Conservation (phyloP, 257 asterid species). For the Verbena officinalis region DNA sequence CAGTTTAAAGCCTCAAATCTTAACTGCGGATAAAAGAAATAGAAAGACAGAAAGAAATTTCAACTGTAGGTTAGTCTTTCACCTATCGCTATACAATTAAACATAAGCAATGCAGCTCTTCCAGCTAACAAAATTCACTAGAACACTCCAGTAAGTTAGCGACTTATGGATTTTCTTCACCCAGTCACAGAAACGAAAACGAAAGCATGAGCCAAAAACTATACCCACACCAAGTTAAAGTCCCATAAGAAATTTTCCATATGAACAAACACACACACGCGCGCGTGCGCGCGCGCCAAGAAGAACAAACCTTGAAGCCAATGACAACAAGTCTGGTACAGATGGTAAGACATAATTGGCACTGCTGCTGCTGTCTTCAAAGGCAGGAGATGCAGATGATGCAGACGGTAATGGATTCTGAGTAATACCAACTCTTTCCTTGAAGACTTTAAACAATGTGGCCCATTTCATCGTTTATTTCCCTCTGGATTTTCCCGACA, state of each 20-base stretch:
- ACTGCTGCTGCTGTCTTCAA: conserved; percentile 47
- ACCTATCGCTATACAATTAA: conserved; percentile 13
- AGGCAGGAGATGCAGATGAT: conserved; percentile 59
- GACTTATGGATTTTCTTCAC: conserved; percentile 14
- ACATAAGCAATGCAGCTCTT: conserved; percentile 22
- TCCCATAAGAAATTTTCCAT: conserved; percentile 26
- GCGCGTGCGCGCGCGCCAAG: no score
- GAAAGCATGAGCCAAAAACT: not conserved
- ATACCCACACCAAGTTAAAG: not conserved
- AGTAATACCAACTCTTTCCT: conserved; percentile 90
- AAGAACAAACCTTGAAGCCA: conserved; percentile 64
- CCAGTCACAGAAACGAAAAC: not conserved
- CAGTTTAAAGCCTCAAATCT: not conserved
- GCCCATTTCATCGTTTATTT: conserved; percentile 96
- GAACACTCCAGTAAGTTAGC: conserved; percentile 26
- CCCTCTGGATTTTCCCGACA: conserved; percentile 64
- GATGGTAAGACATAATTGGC: conserved; percentile 43
- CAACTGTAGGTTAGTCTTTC: conserved; percentile 7
- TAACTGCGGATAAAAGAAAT: conserved; percentile 6
- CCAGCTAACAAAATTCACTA: conserved; percentile 22
- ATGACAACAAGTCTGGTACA: conserved; percentile 55
- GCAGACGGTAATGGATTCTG: conserved; percentile 54
- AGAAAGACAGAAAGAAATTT: not conserved
- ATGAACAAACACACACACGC: not conserved
- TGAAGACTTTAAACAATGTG: conserved; percentile 93